Evolutionary conservation across 2,329 filamentous ascomycete genomes (phyloP), one percentile per base, ranked within the genome.

Genomic region (Aspergillus tubingensis): DNA sequence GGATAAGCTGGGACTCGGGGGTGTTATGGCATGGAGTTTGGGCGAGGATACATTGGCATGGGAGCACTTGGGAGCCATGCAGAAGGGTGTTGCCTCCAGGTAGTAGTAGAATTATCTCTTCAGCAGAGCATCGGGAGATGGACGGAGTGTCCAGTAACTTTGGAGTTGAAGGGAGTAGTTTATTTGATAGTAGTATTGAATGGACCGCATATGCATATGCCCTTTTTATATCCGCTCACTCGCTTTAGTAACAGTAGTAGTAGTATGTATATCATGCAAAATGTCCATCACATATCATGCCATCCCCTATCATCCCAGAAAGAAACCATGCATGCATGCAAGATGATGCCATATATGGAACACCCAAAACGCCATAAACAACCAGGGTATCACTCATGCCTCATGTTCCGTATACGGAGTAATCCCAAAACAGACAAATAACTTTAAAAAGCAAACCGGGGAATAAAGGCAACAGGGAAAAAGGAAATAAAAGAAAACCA

Each of bases 21-120:
- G 90, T 15, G 85, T 90, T 4, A 91, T 92, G 81, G 88, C 89
- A 0, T 92, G 89, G 89, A 88, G 87, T 19, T 69, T 92, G 60
- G 89, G 88, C 2, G 88, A 92, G 74, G 89, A 92, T 68, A 78
- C 72, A 8, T 68, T 73, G 27, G 66, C 77, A 27, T 83, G 75
- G 70, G 71, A 64, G 47, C 82, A 82, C 67, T 59, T 85, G 8
- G 70, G 73, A 60, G 76, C 77, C 3, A 79, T 83, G 70, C 74
- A 72, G 65, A 52, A 72, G 48, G 74, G 75, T 44, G 61, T 74
- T 7, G 23, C 62, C 38, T 38, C 62, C 41, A 36, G 64, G 36
- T 25, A 27, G 8, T 57, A 43, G 44, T 8, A 27, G 25, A 3
- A 27, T 27, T 27, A 27, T 11, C 11, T 13, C 11, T 13, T 36